phyloP scores from a whole-genome alignment of 2,329 filamentous ascomycete genomes.

The Colletotrichum sojae region DNA sequence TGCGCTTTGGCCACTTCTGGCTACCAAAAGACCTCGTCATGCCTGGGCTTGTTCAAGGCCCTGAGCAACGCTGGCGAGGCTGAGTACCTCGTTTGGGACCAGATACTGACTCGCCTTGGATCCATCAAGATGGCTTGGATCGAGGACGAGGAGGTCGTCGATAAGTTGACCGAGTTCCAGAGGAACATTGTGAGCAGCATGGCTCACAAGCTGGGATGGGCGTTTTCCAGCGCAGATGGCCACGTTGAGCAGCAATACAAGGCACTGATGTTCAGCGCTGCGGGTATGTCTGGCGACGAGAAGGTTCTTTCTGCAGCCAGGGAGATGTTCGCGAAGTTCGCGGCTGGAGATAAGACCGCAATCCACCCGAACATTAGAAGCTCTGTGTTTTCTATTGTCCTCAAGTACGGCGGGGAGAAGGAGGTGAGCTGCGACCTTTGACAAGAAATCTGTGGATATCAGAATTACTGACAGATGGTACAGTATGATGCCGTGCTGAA shows the following conservation, averaged over 20 bases:
- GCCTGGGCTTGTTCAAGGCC: slow-evolving; percentile 86
- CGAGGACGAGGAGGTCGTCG: slow-evolving; percentile 79
- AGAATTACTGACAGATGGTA: slow-evolving; percentile 34
- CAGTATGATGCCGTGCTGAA: slow-evolving; percentile 83
- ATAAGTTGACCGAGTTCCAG: slow-evolving; percentile 88
- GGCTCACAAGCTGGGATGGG: slow-evolving; percentile 90
- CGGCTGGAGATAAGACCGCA: slow-evolving; percentile 81
- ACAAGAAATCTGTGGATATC: too few species aligned
- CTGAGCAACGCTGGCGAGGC: slow-evolving; percentile 84
- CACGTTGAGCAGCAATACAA: slow-evolving; percentile 97
- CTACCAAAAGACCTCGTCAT: slow-evolving; percentile 92
- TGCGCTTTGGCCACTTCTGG: slow-evolving; percentile 90
- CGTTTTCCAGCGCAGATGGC: slow-evolving; percentile 85
- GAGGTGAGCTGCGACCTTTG: slow-evolving; percentile 67
- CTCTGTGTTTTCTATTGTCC: slow-evolving; percentile 86
- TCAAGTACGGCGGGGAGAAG: slow-evolving; percentile 87
- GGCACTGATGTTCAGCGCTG: slow-evolving; percentile 87
- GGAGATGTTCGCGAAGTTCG: slow-evolving; percentile 91
- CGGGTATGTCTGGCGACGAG: slow-evolving; percentile 85
- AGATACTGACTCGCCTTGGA: slow-evolving; percentile 84
- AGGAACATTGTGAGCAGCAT: slow-evolving; percentile 82
- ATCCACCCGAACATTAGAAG: slow-evolving; percentile 93
- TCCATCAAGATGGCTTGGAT: slow-evolving; percentile 89
- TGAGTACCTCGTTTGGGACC: slow-evolving; percentile 96
- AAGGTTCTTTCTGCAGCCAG: slow-evolving; percentile 83